phyloP scores from a whole-genome alignment of 2,329 filamentous ascomycete species.

The Exophiala sideris region DNA sequence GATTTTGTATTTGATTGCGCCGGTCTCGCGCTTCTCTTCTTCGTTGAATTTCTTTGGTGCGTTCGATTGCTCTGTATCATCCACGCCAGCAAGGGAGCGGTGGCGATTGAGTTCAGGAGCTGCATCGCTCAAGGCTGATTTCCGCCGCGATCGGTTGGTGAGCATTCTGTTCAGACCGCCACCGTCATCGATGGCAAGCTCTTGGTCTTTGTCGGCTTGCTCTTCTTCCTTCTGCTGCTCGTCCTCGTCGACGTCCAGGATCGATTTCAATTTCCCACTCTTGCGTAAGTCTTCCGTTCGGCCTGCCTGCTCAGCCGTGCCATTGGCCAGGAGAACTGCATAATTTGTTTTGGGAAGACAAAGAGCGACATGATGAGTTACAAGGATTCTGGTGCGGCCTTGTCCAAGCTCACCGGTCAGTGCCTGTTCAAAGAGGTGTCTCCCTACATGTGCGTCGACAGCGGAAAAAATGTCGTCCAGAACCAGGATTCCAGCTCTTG shows the following conservation, averaged over 20 bases:
- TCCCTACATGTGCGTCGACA: slow-evolving; percentile 76
- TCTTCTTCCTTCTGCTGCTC: slow-evolving; percentile 48
- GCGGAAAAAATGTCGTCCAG: slow-evolving; percentile 82
- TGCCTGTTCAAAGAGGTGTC: slow-evolving; percentile 74
- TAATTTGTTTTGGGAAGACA: slow-evolving; percentile 70
- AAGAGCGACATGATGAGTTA: slow-evolving; percentile 74
- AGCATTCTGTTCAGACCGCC: slow-evolving; percentile 48
- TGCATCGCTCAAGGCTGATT: slow-evolving; percentile 16
- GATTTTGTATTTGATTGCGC: slow-evolving; percentile 64
- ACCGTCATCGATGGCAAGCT: slow-evolving; percentile 34
- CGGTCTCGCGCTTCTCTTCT: slow-evolving; percentile 69
- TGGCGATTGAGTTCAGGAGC: slow-evolving; percentile 10
- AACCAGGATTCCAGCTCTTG: slow-evolving; percentile 69
- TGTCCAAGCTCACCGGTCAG: slow-evolving; percentile 67
- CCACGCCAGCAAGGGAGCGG: slow-evolving; percentile 19
- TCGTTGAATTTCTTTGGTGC: slow-evolving; percentile 68
- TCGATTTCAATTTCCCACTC: slow-evolving; percentile 40
- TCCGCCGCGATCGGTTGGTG: slow-evolving; percentile 25
- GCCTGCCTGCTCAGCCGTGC: slow-evolving; percentile 62
- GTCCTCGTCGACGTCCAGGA: slow-evolving; percentile 39
- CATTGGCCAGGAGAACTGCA: slow-evolving; percentile 69
- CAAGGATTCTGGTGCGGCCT: slow-evolving; percentile 70
- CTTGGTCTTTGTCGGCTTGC: slow-evolving; percentile 34
- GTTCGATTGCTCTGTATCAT: slow-evolving; percentile 39
- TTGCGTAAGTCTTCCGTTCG: slow-evolving; percentile 57